A percentile compares a stretch with the other conserved stretches of the same genome.
Conservation (phyloP, 352 stramenopile species). For the Thalassiosira oceanica region DNA sequence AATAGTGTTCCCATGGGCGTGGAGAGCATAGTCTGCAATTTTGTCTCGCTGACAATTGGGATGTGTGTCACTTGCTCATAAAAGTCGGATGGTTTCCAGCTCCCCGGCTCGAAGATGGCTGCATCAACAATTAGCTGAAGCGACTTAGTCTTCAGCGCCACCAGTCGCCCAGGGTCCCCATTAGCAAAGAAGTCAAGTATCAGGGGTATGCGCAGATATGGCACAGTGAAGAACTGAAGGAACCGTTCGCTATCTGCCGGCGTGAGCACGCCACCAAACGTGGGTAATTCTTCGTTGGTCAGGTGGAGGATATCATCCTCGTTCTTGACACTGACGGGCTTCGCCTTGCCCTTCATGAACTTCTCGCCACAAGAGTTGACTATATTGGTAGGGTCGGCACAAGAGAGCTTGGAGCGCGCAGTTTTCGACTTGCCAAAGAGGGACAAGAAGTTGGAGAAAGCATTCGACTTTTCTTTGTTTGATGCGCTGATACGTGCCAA, state of each 20-base stretch:
- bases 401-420: slow-evolving; percentile 75
- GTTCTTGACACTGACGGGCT: slow-evolving; percentile 77
- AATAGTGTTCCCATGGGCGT: slow-evolving; percentile 95
- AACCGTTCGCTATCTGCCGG: slow-evolving; percentile 96
- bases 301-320: slow-evolving; percentile 98
- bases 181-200: slow-evolving; percentile 96
- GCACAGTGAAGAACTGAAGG: slow-evolving; percentile 97
- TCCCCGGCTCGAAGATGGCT: slow-evolving; percentile 86
- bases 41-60: slow-evolving; percentile 72
- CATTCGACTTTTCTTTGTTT: slow-evolving; percentile 56
- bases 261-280: slow-evolving; percentile 94
- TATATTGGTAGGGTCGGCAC: slow-evolving; percentile 80
- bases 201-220: slow-evolving; percentile 97
- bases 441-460: slow-evolving; percentile 78
- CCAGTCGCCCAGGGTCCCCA: slow-evolving; percentile 79
- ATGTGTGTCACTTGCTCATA: slow-evolving; percentile 73
- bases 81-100: slow-evolving; percentile 84
- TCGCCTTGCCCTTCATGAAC: slow-evolving; percentile 76
- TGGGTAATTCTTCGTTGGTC: slow-evolving; percentile 88
- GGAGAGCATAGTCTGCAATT: slow-evolving; percentile 82
- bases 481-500: too few relatives aligned
- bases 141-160: slow-evolving; percentile 80
- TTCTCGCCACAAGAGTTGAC: slow-evolving; percentile 83
- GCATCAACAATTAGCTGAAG: slow-evolving; percentile 88
- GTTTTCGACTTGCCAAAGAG: slow-evolving; percentile 77